These are phyloP conservation scores for Tephrocybe sp. DNA, from an alignment of 768 basidiomycete species.

Conservation along the genomic window DNA sequence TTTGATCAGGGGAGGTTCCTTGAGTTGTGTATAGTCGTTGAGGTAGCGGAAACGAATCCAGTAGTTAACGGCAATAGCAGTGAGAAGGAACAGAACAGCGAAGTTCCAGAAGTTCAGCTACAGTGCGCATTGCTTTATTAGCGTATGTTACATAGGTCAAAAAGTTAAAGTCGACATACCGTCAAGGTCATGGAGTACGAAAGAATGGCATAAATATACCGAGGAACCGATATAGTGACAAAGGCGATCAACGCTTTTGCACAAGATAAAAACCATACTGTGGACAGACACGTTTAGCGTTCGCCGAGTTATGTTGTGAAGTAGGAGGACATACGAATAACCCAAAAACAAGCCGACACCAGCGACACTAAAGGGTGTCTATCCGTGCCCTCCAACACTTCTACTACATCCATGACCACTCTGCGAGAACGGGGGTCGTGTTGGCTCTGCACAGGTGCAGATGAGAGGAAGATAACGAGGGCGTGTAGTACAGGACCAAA, in stretches of 20 bases:
- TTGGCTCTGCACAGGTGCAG: constrained; percentile 2
- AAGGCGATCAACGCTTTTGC: constrained; percentile 72
- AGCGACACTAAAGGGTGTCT: constrained; percentile 76
- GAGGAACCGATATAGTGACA: constrained; percentile 80
- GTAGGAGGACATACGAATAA: constrained; percentile 57
- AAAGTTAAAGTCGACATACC: constrained; percentile 38
- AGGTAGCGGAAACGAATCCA: constrained; percentile 83
- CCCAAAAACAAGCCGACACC: constrained; percentile 83
- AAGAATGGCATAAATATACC: constrained; percentile 71
- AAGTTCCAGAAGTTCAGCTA: constrained; percentile 94
- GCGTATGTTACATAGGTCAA: too few species aligned
- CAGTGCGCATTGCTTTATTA: neutral
- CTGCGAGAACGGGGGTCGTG: neutral
- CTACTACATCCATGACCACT: constrained; percentile 33
- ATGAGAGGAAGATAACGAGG: constrained; percentile 14
- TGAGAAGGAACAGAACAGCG: constrained; percentile 69
- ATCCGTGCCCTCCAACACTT: constrained; percentile 34
- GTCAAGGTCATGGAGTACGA: constrained; percentile 91
- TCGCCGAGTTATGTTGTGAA: constrained; percentile 10
- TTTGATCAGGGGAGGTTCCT: constrained; percentile 80
- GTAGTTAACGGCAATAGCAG: constrained; percentile 71
- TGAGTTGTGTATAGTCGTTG: constrained; percentile 72
- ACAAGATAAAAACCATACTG: constrained; percentile 86
- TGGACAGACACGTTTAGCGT: neutral
- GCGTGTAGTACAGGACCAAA: neutral